A percentile compares a stretch with the other conserved stretches of the same genome.
Conservation (phyloP, 306 rosid species). For the Casuarina glauca region DNA sequence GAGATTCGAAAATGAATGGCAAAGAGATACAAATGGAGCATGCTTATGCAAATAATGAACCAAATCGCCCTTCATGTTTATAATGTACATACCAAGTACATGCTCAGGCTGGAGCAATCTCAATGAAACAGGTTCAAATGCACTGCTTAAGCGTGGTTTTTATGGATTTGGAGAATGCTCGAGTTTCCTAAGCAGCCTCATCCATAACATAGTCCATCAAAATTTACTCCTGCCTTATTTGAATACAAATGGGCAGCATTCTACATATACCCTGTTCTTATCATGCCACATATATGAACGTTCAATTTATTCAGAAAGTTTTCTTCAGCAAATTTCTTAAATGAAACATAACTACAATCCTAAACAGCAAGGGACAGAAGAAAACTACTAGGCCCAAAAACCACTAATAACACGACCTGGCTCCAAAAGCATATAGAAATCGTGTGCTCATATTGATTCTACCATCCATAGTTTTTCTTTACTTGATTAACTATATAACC, state of each 20-base stretch:
- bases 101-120: not conserved
- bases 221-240: not conserved
- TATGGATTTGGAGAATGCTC: not conserved
- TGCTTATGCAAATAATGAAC: not conserved
- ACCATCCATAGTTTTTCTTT: not conserved
- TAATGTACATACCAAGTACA: not conserved
- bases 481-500: not conserved
- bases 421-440: not conserved
- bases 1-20: not conserved
- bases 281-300: not conserved
- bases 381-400: not conserved
- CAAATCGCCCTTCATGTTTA: not conserved
- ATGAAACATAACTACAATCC: not conserved
- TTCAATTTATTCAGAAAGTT: not conserved
- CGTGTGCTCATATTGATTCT: not conserved
- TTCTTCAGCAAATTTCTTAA: not conserved
- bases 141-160: not conserved
- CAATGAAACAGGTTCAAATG: not conserved
- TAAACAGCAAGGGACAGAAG: not conserved
- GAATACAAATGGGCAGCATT: not conserved
- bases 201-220: not conserved
- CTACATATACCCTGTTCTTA: not conserved
- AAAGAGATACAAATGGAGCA: not conserved
- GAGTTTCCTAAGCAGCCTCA: not conserved
- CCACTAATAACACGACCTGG: not conserved